These are phyloP conservation scores for Harringtonia lauricola DNA, from an alignment of 2,329 filamentous ascomycete genomes.

Conservation along the genomic window DNA sequence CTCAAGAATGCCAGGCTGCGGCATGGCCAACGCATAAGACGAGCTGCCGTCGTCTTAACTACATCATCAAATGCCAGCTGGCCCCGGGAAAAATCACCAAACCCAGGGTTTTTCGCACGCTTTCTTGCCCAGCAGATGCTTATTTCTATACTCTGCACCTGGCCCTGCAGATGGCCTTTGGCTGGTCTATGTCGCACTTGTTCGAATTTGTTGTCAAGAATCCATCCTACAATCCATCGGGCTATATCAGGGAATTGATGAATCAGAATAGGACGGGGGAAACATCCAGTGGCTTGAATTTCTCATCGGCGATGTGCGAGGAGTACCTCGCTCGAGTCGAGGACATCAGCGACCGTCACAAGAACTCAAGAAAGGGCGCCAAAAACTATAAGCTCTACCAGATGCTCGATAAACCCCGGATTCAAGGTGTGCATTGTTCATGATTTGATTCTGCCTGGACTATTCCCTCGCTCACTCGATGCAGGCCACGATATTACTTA, in stretches of 20 bases:
- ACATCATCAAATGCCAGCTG: neutral
- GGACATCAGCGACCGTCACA: neutral
- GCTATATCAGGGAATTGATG: neutral
- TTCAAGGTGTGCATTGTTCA: neutral
- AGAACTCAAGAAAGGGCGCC: neutral
- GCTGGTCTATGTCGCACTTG: neutral
- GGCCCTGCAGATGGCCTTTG: neutral
- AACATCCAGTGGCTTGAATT: neutral
- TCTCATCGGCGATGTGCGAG: neutral
- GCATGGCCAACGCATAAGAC: neutral
- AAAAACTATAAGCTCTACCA: neutral
- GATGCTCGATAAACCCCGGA: neutral
- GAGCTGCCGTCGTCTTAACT: neutral
- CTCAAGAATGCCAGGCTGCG: neutral
- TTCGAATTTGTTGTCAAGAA: neutral
- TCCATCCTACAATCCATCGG: neutral
- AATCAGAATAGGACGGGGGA: too few relatives aligned
- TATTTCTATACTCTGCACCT: neutral
- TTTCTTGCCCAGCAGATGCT: neutral
- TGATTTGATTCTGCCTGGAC: neutral
- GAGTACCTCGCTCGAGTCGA: neutral
- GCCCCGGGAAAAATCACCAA: neutral
- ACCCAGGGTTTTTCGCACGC: neutral
- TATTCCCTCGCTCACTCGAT: neutral
- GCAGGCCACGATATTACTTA: neutral